phyloP scores from a whole-genome alignment of 2,329 filamentous ascomycete genomes.

The Fusarium nematophilum region DNA sequence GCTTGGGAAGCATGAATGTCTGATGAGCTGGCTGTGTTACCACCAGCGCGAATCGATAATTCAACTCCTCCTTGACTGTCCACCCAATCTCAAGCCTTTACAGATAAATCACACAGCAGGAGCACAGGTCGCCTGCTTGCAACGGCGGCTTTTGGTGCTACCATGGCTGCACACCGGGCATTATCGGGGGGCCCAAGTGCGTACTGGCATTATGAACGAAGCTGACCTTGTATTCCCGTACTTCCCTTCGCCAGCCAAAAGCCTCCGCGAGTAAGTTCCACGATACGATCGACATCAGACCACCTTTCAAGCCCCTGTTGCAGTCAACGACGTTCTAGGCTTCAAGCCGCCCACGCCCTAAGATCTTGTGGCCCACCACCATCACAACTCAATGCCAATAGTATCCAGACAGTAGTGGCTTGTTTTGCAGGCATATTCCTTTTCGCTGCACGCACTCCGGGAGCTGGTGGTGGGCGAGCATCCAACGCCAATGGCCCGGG shows the following conservation, averaged over 20 bases:
- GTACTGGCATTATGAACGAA: constrained; percentile 18
- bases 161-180: constrained; percentile 16
- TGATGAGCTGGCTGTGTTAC: constrained; percentile 45
- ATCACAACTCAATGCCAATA: constrained; percentile 16
- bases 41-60: constrained; percentile 22
- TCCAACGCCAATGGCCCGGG: constrained; percentile 18
- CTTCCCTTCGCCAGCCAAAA: constrained; percentile 11
- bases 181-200: constrained; percentile 27
- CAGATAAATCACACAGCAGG: constrained; percentile 18
- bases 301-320: constrained; percentile 40
- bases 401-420: constrained; percentile 17
- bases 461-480: constrained; percentile 23
- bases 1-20: constrained; percentile 21
- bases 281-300: constrained; percentile 43
- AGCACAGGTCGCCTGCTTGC: constrained; percentile 1
- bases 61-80: constrained; percentile 9
- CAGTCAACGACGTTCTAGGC: constrained; percentile 37
- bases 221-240: constrained; percentile 20
- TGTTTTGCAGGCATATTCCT: constrained; percentile 15
- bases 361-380: constrained; percentile 24
- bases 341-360: constrained; percentile 28
- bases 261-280: constrained; percentile 37
- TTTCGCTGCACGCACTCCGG: constrained; percentile 5
- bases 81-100: constrained; percentile 12
- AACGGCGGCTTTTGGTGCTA: constrained; percentile 11